Percentiles rank a stretch among this genome's conserved stretches.
Conservation (phyloP, 2,329 filamentous ascomycete species). For the Hypoxylon sp. region DNA sequence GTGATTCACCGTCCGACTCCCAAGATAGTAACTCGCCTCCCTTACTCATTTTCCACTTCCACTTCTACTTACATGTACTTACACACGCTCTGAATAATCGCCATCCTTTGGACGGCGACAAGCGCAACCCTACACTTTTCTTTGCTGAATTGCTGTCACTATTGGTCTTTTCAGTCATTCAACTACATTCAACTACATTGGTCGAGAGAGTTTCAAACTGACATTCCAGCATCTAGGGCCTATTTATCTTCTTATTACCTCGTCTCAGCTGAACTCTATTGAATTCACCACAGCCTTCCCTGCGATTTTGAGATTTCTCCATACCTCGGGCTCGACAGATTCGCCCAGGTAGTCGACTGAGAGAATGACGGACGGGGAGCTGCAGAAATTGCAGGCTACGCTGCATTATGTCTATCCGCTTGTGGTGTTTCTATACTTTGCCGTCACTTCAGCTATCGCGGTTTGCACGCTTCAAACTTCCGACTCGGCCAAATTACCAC, state of each 20-base stretch:
- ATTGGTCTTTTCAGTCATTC: constrained; percentile 12
- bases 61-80: constrained; percentile 8
- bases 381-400: constrained; percentile 56
- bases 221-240: constrained; percentile 30
- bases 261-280: constrained; percentile 20
- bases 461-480: constrained; percentile 69
- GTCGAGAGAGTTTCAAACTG: constrained; percentile 21
- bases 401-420: constrained; percentile 74
- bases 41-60: constrained; percentile 20
- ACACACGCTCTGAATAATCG: constrained; percentile 4
- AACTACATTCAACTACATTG: constrained; percentile 17
- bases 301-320: constrained; percentile 10
- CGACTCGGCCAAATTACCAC: constrained; percentile 54
- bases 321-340: constrained; percentile 8
- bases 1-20: constrained; percentile 28
- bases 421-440: constrained; percentile 70
- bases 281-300: constrained; percentile 6
- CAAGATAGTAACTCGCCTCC: constrained; percentile 25
- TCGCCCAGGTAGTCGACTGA: constrained; percentile 31
- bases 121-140: constrained; percentile 13
- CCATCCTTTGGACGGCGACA: constrained; percentile 19
- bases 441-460: constrained; percentile 65
- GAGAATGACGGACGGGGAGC: constrained; percentile 40
- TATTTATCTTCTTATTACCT: constrained; percentile 25
- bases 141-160: constrained; percentile 12